A percentile compares a stretch with the other conserved stretches of the same genome.
Evolutionary conservation across 2,329 filamentous ascomycete species (phyloP).

Genomic region (Aspergillus hortae): DNA sequence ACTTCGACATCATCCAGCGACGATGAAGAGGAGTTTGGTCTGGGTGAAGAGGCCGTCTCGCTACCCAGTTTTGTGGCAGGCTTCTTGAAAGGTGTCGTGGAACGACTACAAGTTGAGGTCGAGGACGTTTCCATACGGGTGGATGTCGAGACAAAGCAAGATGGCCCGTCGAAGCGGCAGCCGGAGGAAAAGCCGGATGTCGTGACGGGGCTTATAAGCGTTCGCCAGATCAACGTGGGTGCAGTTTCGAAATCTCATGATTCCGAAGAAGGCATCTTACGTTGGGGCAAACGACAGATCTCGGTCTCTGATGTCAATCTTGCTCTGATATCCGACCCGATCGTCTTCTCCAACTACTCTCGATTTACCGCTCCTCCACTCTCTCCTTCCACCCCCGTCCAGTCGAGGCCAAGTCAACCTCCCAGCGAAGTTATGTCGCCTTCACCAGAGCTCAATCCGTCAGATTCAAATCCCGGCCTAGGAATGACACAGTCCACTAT

Average conservation of each 20-base stretch:
- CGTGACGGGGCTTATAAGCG: conserved; percentile 32
- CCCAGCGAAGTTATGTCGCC: conserved; percentile 27
- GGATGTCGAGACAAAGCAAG: conserved; percentile 46
- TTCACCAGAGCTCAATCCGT: conserved; percentile 18
- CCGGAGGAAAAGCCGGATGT: conserved; percentile 35
- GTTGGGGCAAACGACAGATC: conserved; percentile 43
- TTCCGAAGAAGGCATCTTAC: conserved; percentile 20
- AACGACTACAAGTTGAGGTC: conserved; percentile 54
- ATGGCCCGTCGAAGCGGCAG: conserved; percentile 32
- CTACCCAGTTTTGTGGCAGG: conserved; percentile 58
- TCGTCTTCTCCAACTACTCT: conserved; percentile 46
- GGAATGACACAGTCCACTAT: conserved; percentile 39
- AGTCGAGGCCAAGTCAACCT: conserved; percentile 28
- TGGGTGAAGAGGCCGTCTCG: conserved; percentile 53
- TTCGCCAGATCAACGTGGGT: conserved; percentile 34
- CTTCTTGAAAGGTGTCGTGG: conserved; percentile 57
- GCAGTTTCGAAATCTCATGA: conserved; percentile 22
- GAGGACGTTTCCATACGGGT: conserved; percentile 51
- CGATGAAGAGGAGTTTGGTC: conserved; percentile 47
- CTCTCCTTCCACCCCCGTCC: conserved; percentile 32
- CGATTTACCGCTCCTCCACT: conserved; percentile 32
- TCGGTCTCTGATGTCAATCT: conserved; percentile 44
- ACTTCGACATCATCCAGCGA: conserved; percentile 46
- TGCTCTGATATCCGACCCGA: conserved; percentile 46
- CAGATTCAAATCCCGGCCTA: conserved; percentile 22